Evolutionary conservation across 73 alveolate genomes (phyloP), one percentile per base, ranked within the genome.

Genomic region (Stentor roeselii): DNA sequence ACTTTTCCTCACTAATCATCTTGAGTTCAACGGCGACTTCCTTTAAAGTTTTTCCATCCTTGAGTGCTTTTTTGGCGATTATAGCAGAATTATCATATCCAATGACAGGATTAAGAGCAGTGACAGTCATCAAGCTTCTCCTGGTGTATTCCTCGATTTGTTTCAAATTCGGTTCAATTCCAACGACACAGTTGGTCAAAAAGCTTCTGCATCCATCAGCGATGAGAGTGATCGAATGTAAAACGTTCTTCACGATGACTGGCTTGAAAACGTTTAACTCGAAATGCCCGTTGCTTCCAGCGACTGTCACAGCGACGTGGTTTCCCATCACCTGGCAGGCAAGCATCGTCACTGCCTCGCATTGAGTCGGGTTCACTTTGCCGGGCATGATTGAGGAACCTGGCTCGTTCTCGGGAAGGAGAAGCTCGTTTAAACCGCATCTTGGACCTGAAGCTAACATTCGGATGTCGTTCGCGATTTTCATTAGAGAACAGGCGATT

Each of bases 341-440:
- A 21, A 96, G 98, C 99, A 97, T 98, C 74, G 99, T 97, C 78
- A 98, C 83, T 31, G 99, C 99, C 89, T 98, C 99, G 90, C 99
- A 98, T 83, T 97, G 94, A 35, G 99, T 97, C 31, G 99, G 99
- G 89, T 96, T 98, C 86, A 92, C 92, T 83, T 98, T 95, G 58
- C 99, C 99, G 36, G 99, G 99, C 99, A 95, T 98, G 83, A 98
- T 96, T n/a, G 99, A 94, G 76, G 99, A 92, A 59, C 99, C 99
- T 75, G 99, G 99, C 85, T 98, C 99, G 75, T 92, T 95, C 84
- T 97, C 99, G 76, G 99, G 99, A 36, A 98, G 94, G 60, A 83
- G 67, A 15, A 98, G 90, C 90, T 98, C 99, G 31, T 99, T 99
- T 14, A 98, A 90, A 32, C 99, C 99, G 86, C 99, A 97, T 90